Conservation (phyloP, 345 rosid species). For the Populus nigra region DNA sequence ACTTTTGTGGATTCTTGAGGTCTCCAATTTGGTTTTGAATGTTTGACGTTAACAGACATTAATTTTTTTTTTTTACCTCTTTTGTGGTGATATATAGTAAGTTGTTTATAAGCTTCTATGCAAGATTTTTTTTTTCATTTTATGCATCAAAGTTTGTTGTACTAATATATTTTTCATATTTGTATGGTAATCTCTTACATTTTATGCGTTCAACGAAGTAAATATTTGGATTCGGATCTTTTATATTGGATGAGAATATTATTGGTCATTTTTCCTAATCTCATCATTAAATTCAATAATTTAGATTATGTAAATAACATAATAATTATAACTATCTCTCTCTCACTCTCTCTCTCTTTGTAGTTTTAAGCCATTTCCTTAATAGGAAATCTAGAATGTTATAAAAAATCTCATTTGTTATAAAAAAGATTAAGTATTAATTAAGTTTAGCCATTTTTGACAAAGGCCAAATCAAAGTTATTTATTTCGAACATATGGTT, state of each 20-base stretch:
- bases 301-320: not conserved
- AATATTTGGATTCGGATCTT: not conserved
- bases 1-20: too few species aligned
- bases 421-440: too few species aligned
- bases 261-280: not conserved
- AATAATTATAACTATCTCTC: too few species aligned
- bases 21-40: not conserved
- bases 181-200: not conserved
- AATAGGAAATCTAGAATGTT: too few species aligned
- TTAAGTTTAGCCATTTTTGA: not conserved
- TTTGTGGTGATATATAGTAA: not conserved
- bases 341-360: too few species aligned
- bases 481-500: not conserved
- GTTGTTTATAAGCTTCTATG: not conserved
- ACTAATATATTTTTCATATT: not conserved
- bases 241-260: not conserved
- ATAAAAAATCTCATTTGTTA: too few species aligned
- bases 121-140: not conserved
- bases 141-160: not conserved
- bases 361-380: too few species aligned
- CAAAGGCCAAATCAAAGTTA: not conserved
- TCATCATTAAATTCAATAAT: not conserved
- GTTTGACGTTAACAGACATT: not conserved
- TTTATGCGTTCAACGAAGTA: not conserved
- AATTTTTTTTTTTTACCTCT: not conserved